Base-by-base conservation (phyloP, 495 filamentous ascomycete genomes). In the Trichoderma reesei region DNA sequence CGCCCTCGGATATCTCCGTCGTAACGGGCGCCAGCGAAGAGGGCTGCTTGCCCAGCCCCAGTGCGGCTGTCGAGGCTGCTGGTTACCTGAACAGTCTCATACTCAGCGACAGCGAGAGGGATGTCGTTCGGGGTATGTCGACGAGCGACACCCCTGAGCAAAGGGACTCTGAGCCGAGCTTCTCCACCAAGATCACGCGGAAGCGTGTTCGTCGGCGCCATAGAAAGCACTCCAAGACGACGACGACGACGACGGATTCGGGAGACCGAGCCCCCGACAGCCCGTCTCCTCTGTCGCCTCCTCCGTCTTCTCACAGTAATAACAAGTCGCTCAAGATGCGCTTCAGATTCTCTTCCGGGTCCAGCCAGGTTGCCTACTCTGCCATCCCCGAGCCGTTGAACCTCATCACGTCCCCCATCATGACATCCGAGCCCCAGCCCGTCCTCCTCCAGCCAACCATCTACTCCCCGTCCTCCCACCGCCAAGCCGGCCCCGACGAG, bases 141-240 rank as follows among this genome's bases (percentile, higher is more conserved):
- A 71, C 72, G n/a, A 42, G 48, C 8, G 77, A 79, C 48, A 68
- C 78, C 14, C 73, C 77, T n/a, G 73, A 74, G 26, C 79, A 78
- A 4, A 72, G 65, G 54, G 51, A 74, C 65, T 78, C 76, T 33
- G 76, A 75, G 42, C 54, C 76, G 9, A 73, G 75, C 11, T 72
- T 74, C 62, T 74, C 73, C 62, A 80, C 78, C n/a, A 81, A 78
- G 64, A 67, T 78, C 11, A 80, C 77, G 72, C 81, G 82, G 67
- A 74, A 75, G 36, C 71, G 74, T 38, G 67, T 80, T 56, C 72
- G 76, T 18, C 78, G 77, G 64, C 78, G 73, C 64, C 64, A 68
- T 14, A 66, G 64, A 54, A 61, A 14, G 1, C 54, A 67, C 1
- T 61, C 44, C 10, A 62, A 62, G 61, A 63, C 69, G 6, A 66